Evolutionary conservation across 805 yeast genomes (phyloP).

Genomic region (Kodamaea leandrae): DNA sequence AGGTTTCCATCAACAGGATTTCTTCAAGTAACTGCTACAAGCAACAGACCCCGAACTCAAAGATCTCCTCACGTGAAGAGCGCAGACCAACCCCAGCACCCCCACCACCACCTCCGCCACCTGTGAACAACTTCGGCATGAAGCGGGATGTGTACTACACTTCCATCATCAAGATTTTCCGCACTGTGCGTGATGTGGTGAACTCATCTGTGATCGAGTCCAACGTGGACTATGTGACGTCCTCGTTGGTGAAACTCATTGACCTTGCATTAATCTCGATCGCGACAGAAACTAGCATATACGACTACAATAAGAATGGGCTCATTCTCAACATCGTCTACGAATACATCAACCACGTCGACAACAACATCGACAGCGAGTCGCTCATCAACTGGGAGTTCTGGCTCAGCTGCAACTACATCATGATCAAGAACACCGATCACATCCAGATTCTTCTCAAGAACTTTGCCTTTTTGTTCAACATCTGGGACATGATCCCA

Average conservation of each 20-base stretch:
- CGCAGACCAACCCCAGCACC: slow-evolving; percentile 2
- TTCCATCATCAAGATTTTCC: slow-evolving; percentile 39
- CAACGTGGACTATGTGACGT: slow-evolving; percentile 18
- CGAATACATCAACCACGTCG: slow-evolving; percentile 38
- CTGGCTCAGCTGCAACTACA: slow-evolving; percentile 61
- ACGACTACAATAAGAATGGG: slow-evolving; percentile 39
- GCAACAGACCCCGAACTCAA: slow-evolving; percentile 7
- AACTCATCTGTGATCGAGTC: slow-evolving; percentile 16
- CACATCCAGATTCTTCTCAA: slow-evolving; percentile 62
- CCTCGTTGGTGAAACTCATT: slow-evolving; percentile 19
- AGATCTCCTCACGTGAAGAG: not conserved
- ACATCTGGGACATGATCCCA: slow-evolving; percentile 72
- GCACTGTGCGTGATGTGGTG: slow-evolving; percentile 36
- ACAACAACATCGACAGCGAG: slow-evolving; percentile 18
- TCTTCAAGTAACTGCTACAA: slow-evolving; percentile 8
- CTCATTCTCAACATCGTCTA: slow-evolving; percentile 38
- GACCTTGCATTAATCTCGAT: slow-evolving; percentile 35
- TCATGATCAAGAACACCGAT: slow-evolving; percentile 57
- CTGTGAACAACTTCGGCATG: slow-evolving; percentile 14
- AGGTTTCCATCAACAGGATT: slow-evolving; percentile 25
- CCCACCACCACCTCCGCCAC: slow-evolving; percentile 11
- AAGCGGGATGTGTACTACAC: slow-evolving; percentile 36
- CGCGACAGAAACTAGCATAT: slow-evolving; percentile 36
- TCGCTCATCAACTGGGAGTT: slow-evolving; percentile 63
- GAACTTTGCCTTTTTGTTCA: slow-evolving; percentile 63